Conservation (phyloP, 257 asterid species). For the Nemophila menziesii region DNA sequence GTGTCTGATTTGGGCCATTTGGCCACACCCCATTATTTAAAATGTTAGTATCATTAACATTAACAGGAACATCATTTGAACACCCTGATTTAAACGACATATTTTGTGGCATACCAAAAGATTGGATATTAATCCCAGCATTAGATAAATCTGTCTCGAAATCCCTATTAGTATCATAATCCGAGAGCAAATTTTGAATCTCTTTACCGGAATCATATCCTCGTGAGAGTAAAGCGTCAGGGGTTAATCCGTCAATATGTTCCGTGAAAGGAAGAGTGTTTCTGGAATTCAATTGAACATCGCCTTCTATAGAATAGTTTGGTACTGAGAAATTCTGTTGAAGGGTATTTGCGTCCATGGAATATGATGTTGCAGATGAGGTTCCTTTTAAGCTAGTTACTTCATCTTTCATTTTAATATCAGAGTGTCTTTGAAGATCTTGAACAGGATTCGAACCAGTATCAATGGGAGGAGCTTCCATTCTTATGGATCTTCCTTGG, state of each 20-base stretch:
- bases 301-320: constrained; percentile 50
- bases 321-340: constrained; percentile 56
- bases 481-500: constrained; percentile 27
- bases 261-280: constrained; percentile 40
- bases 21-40: constrained; percentile 63
- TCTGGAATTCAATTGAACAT: constrained; percentile 64
- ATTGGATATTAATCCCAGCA: constrained; percentile 21
- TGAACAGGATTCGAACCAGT: constrained; percentile 40
- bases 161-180: constrained; percentile 61
- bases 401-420: constrained; percentile 41
- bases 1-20: constrained; percentile 13
- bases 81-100: constrained; percentile 65
- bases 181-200: constrained; percentile 66
- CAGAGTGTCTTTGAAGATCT: constrained; percentile 40
- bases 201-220: constrained; percentile 91
- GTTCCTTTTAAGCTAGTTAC: constrained; percentile 41
- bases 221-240: constrained; percentile 85
- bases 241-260: constrained; percentile 54
- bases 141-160: constrained; percentile 79
- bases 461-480: constrained; percentile 34
- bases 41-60: constrained; percentile 42
- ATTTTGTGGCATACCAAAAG: constrained; percentile 55
- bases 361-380: constrained; percentile 73
- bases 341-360: constrained; percentile 62
- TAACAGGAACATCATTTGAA: constrained; percentile 53